Conservation (phyloP, 768 basidiomycete genomes). For the Phanerochaete carnosa region DNA sequence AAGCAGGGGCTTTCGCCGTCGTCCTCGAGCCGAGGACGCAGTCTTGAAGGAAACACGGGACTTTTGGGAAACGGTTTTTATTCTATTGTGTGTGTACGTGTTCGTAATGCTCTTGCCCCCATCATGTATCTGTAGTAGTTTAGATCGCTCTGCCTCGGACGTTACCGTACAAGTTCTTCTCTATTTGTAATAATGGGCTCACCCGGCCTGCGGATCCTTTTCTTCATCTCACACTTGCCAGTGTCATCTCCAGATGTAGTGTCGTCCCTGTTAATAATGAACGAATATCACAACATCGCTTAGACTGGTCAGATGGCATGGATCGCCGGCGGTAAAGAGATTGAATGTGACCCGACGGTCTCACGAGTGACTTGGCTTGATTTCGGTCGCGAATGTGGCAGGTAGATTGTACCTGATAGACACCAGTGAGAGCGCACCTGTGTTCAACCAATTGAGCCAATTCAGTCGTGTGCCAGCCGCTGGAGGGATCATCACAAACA, state of each 20-base stretch:
- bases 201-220: neutral
- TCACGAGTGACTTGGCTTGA: neutral
- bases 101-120: neutral
- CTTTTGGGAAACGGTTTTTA: neutral
- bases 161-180: neutral
- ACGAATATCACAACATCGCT: neutral
- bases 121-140: conserved; percentile 3
- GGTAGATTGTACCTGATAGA: too few relatives aligned
- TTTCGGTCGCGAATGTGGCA: too few relatives aligned
- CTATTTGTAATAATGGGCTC: neutral
- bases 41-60: neutral
- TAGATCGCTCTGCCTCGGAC: neutral
- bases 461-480: neutral
- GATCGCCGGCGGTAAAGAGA: neutral
- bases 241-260: neutral
- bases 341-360: neutral
- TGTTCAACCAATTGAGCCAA: too few relatives aligned
- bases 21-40: neutral
- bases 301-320: neutral
- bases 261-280: neutral
- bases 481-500: neutral
- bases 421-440: too few relatives aligned
- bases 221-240: neutral
- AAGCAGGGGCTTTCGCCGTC: neutral
- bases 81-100: neutral